Evolutionary conservation across 2,329 filamentous ascomycete species (phyloP), one percentile per base, ranked within the genome.

Genomic region (Pseudogymnoascus sp.): DNA sequence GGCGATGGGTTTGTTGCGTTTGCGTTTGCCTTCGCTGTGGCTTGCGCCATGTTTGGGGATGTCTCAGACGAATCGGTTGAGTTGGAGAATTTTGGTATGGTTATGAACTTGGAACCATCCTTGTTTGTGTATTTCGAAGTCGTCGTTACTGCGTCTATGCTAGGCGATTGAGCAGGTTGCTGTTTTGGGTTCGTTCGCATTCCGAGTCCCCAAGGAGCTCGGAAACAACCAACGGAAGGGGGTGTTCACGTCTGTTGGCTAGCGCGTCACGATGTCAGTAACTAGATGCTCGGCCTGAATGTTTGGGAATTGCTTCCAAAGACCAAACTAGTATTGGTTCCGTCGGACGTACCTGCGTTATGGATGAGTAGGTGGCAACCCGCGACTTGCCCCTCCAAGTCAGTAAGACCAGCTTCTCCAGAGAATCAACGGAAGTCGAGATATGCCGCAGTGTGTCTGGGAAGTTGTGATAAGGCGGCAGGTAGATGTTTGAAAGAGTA

Each of bases 61-160:
- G 81, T 79, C 68, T 82, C 80, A 51, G 82, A 80, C 16, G 81
- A 79, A 64, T 84, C 81, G 67, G 80, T 75, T 31, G 63, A 66
- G 61, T 76, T 76, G 37, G 76, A 77, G 62, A 76, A 75, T 73
- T 87, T 86, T 31, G 85, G 84, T 12, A 87, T 81, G 47, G 83
- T 86, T 72, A 87, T 87, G 74, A 85, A 85, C 77, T 88, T 88
- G 66, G 85, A 86, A 65, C 85, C 85, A 77, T 88, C 85, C 73
- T 87, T 87, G 71, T 86, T 87, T 66, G 81, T 84, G 72, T 87
- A 86, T 71, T 86, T 87, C 16, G 81, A 84, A 64, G 74, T 69
- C 72, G 80, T 82, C 60, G 77, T 76, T 65, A 61, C 36, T 31
- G 77, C 78, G 62, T 83, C 80, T 65, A 83, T 83, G 68, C 79